Percentiles rank a stretch among this genome's conserved stretches.
phyloP scores from a whole-genome alignment of 2,329 filamentous ascomycete species.

The Pyrenochaeta sp. region DNA sequence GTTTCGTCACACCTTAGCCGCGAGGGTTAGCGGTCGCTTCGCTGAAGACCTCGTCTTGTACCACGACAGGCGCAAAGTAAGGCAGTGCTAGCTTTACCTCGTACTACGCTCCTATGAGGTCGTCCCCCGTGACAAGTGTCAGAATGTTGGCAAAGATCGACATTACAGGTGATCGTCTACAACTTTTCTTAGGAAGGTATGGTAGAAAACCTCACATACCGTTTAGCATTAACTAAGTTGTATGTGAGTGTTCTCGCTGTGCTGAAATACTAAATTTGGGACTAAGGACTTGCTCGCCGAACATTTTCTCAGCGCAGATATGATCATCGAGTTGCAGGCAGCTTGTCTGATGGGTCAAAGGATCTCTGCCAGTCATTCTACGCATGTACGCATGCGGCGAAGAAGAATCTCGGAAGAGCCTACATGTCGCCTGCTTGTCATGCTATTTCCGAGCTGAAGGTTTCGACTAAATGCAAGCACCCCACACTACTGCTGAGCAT shows the following conservation, averaged over 20 bases:
- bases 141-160: conserved; percentile 10
- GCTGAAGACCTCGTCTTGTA: conserved; percentile 2
- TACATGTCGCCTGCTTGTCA: conserved; percentile 10
- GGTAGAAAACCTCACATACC: neutral
- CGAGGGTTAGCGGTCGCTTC: conserved; percentile 16
- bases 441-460: conserved; percentile 4
- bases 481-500: conserved; percentile 1
- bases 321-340: conserved; percentile 1
- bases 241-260: neutral
- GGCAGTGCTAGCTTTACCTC: neutral
- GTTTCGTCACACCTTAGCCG: conserved; percentile 2
- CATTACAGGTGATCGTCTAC: conserved; percentile 9
- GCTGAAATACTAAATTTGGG: neutral
- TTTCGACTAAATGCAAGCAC: neutral
- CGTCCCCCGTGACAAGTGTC: neutral
- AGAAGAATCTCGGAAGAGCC: conserved; percentile 7
- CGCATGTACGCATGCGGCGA: neutral
- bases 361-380: conserved; percentile 1
- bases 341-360: neutral
- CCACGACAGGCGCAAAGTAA: neutral
- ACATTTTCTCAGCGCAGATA: neutral
- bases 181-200: neutral
- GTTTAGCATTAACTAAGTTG: neutral
- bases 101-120: conserved; percentile 9
- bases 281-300: neutral